These are phyloP conservation scores for Penicillium waksmanii DNA, from an alignment of 495 filamentous ascomycete species.

Conservation along the genomic window DNA sequence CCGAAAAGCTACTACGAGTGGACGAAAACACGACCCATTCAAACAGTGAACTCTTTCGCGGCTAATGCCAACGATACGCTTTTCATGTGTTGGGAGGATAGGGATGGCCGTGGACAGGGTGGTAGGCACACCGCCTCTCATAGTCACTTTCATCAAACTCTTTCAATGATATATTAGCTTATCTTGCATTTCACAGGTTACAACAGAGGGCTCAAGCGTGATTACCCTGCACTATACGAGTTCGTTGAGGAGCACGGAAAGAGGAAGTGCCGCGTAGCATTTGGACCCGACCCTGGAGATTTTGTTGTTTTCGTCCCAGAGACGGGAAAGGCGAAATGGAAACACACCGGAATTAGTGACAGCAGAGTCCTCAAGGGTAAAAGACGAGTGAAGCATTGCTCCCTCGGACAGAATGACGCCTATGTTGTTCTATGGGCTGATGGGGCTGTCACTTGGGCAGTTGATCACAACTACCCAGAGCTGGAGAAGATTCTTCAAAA, in stretches of 20 bases:
- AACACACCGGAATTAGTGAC: not conserved
- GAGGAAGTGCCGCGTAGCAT: slow-evolving; percentile 6
- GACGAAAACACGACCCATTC: not conserved
- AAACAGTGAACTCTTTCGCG: not conserved
- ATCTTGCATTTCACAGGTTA: not conserved
- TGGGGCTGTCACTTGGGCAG: slow-evolving; percentile 1
- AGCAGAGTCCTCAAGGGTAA: not conserved
- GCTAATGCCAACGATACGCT: slow-evolving; percentile 3
- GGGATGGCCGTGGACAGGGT: not conserved
- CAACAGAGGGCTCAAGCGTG: not conserved
- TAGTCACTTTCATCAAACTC: not conserved
- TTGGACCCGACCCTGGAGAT: slow-evolving; percentile 1
- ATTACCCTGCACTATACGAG: slow-evolving; percentile 2
- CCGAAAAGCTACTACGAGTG: not conserved
- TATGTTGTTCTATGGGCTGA: slow-evolving; percentile 10
- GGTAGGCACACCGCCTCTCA: not conserved
- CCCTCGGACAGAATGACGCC: not conserved
- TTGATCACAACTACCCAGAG: not conserved
- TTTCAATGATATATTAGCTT: not conserved
- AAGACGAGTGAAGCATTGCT: not conserved
- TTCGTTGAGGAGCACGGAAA: slow-evolving; percentile 1
- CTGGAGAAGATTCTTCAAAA: slow-evolving; percentile 1
- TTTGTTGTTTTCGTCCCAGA: slow-evolving; percentile 5
- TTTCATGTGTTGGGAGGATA: not conserved
- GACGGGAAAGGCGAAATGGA: slow-evolving; percentile 1